Evolutionary conservation across 345 rosid species (phyloP).

Genomic region (Populus euphratica): DNA sequence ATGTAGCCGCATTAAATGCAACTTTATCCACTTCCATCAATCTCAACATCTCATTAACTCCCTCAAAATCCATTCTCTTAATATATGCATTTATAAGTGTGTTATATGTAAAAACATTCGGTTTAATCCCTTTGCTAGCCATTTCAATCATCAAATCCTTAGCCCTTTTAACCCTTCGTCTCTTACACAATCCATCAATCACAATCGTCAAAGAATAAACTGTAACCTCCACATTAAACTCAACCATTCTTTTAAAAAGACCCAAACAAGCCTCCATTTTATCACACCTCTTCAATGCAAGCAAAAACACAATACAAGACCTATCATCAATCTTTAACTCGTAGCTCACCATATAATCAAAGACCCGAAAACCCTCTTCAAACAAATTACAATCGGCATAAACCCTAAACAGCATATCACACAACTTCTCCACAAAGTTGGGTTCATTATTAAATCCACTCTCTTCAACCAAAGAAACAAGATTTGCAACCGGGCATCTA

Average conservation of each 20-base stretch:
- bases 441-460: slow-evolving; percentile 20
- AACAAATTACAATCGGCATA: slow-evolving; percentile 61
- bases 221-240: slow-evolving; percentile 41
- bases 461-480: slow-evolving; percentile 35
- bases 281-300: slow-evolving; percentile 56
- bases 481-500: slow-evolving; percentile 27
- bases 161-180: slow-evolving; percentile 52
- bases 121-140: slow-evolving; percentile 46
- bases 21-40: slow-evolving; percentile 57
- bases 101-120: slow-evolving; percentile 66
- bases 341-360: slow-evolving; percentile 48
- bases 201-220: slow-evolving; percentile 68
- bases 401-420: slow-evolving; percentile 65
- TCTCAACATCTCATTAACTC: slow-evolving; percentile 49
- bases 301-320: slow-evolving; percentile 67
- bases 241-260: slow-evolving; percentile 54
- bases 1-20: slow-evolving; percentile 54
- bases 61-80: slow-evolving; percentile 44
- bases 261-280: slow-evolving; percentile 44
- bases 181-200: slow-evolving; percentile 60
- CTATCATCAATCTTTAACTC: slow-evolving; percentile 57
- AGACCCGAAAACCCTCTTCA: slow-evolving; percentile 49
- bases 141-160: slow-evolving; percentile 47
- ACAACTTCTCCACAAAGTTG: slow-evolving; percentile 42
- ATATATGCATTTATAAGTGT: slow-evolving; percentile 57